Base-by-base conservation (phyloP, 768 basidiomycete species). In the Psilocybe subaeruginosa region DNA sequence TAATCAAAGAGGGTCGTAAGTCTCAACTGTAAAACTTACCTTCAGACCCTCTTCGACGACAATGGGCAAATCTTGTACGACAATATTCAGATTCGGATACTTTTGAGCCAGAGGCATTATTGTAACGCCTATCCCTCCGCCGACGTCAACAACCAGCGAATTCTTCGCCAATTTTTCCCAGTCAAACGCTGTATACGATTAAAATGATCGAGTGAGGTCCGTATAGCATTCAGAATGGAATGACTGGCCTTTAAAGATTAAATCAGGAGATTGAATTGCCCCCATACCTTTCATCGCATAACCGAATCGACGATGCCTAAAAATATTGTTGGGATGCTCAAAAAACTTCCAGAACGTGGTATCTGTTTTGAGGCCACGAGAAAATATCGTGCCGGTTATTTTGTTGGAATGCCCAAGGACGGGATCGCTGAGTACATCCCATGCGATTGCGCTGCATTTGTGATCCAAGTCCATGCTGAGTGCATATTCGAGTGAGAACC, bases 31-130 rank as follows among this genome's bases (percentile, higher is more conserved):
- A 5, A n/a, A 47, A 48, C 31, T 8, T 30, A 51, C 49, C 27
- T 19, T 43, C 39, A 35, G 35, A 0, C 46, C 49, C 8, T 33
- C 57, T 27, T 37, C 57, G 29, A 51, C 49, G 8, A 58, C 77
- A 75, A 56, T 33, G 5, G 81, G 80, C 1, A 80, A 78, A 4
- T 33, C 9, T n/a, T 54, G 43, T 35, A 62, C 60, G n/a, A 65
- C 59, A 58, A 98, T 94, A 93, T 98, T 48, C 96, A 60, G 33
- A 16, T 47, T 6, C 4, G 51, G 41, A 16, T 47, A 31, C 29
- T 47, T 43, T 19, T 29, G 14, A 6, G 58, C 58, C 9, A 59
- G 19, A 5, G 58, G 58, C 3, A 54, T 31, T 2, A 27, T 53
- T 3, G 58, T n/a, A 91, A 2, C 78, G 96, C 27, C 95, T 8